A percentile compares a stretch with the other conserved stretches of the same genome.
Evolutionary conservation across 2,329 filamentous ascomycete species (phyloP).

Genomic region (Penicillium sp.): DNA sequence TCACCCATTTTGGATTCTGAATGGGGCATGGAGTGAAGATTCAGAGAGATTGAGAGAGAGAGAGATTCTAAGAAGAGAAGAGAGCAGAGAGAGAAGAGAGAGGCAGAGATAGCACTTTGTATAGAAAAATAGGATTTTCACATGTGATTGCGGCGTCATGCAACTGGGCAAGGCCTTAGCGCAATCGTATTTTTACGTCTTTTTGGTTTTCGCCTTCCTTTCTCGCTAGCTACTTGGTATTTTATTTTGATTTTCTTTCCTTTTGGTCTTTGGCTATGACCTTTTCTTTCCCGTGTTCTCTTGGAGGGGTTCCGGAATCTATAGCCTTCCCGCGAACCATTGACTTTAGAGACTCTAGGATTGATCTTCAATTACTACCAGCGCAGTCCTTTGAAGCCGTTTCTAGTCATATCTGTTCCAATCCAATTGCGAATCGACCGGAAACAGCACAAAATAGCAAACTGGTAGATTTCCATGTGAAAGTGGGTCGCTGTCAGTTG

Average conservation of each 20-base stretch:
- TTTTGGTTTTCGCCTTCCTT: not conserved
- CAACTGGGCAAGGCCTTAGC: constrained; percentile 20
- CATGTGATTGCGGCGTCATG: constrained; percentile 28
- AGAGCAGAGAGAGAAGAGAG: constrained; percentile 2
- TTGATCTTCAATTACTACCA: not conserved
- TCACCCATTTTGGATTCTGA: constrained; percentile 48
- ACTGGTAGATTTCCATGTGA: not conserved
- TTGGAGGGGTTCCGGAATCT: not conserved
- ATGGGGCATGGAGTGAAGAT: constrained; percentile 48
- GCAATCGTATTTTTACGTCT: constrained; percentile 9
- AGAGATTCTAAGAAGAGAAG: not conserved
- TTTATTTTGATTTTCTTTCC: not conserved
- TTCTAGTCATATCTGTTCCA: not conserved
- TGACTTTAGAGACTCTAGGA: not conserved
- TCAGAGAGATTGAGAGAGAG: not conserved
- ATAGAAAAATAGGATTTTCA: constrained; percentile 19
- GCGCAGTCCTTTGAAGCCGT: too few relatives aligned
- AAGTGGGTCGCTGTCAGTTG: not conserved
- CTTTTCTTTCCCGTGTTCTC: not conserved
- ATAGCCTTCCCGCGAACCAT: not conserved
- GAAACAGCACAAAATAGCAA: not conserved
- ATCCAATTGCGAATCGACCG: not conserved
- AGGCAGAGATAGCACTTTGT: constrained; percentile 4
- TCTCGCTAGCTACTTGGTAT: not conserved
- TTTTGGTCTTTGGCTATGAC: constrained; percentile 7